These are phyloP conservation scores for Penicillium turbatum DNA, from an alignment of 495 filamentous ascomycete species.

Conservation along the genomic window DNA sequence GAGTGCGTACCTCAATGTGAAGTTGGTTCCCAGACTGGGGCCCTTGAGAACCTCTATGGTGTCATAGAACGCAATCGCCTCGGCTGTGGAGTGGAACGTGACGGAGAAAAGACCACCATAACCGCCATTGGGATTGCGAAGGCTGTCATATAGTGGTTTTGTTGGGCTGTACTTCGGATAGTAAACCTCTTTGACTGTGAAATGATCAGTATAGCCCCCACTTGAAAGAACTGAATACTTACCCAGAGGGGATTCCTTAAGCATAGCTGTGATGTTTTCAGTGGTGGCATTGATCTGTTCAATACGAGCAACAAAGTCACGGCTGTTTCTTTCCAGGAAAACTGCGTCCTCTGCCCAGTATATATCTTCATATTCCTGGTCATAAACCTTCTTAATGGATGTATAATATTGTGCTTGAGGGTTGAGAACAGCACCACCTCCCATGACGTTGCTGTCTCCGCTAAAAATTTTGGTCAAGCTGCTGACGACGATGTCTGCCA, in stretches of 20 bases:
- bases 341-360: slow-evolving; percentile 91
- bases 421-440: slow-evolving; percentile 82
- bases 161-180: slow-evolving; percentile 80
- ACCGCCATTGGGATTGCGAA: slow-evolving; percentile 69
- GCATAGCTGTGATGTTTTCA: slow-evolving; percentile 70
- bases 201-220: neutral
- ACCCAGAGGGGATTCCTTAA: slow-evolving; percentile 54
- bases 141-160: slow-evolving; percentile 68
- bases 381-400: slow-evolving; percentile 57
- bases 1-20: slow-evolving; percentile 64
- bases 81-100: slow-evolving; percentile 63
- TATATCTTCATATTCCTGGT: slow-evolving; percentile 72
- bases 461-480: slow-evolving; percentile 96
- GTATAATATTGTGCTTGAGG: slow-evolving; percentile 69
- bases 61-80: slow-evolving; percentile 82
- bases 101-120: slow-evolving; percentile 89
- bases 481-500: slow-evolving; percentile 87
- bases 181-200: slow-evolving; percentile 70
- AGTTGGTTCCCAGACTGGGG: slow-evolving; percentile 93
- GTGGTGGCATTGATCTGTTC: slow-evolving; percentile 82
- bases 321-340: slow-evolving; percentile 93
- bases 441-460: slow-evolving; percentile 97
- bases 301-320: slow-evolving; percentile 81
- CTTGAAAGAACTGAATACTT: slow-evolving; percentile 8
- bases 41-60: slow-evolving; percentile 84